Percentiles rank a stretch among this genome's conserved stretches.
Conservation (phyloP, 2,329 filamentous ascomycete species). For the Capronia epimyces region DNA sequence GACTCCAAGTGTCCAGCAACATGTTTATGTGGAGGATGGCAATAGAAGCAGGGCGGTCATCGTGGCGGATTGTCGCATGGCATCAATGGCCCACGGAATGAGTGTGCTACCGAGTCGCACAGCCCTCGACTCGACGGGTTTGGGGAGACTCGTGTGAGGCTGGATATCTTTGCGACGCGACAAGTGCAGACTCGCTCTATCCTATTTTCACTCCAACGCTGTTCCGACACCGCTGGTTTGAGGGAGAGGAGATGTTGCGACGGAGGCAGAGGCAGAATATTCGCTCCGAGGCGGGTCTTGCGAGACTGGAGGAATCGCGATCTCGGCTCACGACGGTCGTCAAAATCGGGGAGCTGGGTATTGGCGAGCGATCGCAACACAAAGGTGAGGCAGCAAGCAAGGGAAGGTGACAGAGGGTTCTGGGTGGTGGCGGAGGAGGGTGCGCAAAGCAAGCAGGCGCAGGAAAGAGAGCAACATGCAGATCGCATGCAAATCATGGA, state of each 20-base stretch:
- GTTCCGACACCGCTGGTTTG: background rate
- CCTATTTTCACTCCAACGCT: background rate
- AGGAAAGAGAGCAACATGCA: background rate
- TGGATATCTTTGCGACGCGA: background rate
- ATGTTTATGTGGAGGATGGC: constrained; percentile 15
- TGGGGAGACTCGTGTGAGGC: background rate
- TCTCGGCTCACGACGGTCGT: background rate
- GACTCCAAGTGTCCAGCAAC: constrained; percentile 5
- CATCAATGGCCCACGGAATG: constrained; percentile 2
- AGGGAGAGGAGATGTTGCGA: background rate
- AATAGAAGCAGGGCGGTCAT: background rate
- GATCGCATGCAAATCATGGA: background rate
- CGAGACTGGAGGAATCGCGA: background rate
- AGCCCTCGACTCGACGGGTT: background rate
- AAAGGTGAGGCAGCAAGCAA: background rate
- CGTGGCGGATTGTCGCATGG: constrained; percentile 4
- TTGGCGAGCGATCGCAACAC: background rate
- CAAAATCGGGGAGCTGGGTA: background rate
- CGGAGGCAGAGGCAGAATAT: background rate
- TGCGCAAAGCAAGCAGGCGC: background rate
- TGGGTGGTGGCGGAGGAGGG: background rate
- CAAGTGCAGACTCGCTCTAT: background rate
- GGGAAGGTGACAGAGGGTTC: background rate
- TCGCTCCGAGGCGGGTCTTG: background rate
- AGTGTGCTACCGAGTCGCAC: constrained; percentile 2